Base-by-base conservation (phyloP, 1,284 basidiomycete genomes). In the Irpex rosettiformis region DNA sequence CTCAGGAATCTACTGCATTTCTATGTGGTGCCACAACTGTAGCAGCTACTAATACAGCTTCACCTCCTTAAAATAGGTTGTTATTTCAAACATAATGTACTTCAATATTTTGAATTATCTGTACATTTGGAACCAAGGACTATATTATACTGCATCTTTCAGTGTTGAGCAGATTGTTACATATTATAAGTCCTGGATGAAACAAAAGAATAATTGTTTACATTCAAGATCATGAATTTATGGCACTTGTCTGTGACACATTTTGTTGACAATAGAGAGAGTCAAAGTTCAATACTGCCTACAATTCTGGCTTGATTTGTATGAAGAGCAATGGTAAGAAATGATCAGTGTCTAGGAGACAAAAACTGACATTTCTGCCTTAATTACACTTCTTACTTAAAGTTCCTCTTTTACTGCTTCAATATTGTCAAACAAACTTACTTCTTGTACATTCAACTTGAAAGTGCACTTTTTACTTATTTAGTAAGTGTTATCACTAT, bases 11-110 rank as follows among this genome's bases (percentile, higher is more conserved):
- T 45, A 68, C 67, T 1, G 57, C 58, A 11, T 65, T 65, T 43
- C 54, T 68, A n/a, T 70, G 69, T 52, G 64, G 63, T 10, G 62
- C 54, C 3, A 62, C 64, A 8, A 61, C 62, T 25, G 55, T 57
- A 8, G 55, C 62, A 13, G 43, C 65, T 6, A 55, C 62, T 51
- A 40, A 59, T 18, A 28, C 63, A 13, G 21, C 56, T 22, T 52
- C 11, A 40, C 48, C 16, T 37, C 33, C 16, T 8, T 33, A 33
- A 1, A 10, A 16, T 16, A 33, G 10, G 16, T 8, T 37, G 16
- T 37, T 37, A 37, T 37, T 8, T 37, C 16, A 37, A 8, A 37
- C 11, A 37, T 37, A 37, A 37, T 16, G 10, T 37, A 37, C 16
- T 37, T 2, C 33, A 11, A 11, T 4, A 2, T 11, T 37, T 37